Conservation (phyloP, 352 stramenopile species). For the Phytophthora uliginosa region DNA sequence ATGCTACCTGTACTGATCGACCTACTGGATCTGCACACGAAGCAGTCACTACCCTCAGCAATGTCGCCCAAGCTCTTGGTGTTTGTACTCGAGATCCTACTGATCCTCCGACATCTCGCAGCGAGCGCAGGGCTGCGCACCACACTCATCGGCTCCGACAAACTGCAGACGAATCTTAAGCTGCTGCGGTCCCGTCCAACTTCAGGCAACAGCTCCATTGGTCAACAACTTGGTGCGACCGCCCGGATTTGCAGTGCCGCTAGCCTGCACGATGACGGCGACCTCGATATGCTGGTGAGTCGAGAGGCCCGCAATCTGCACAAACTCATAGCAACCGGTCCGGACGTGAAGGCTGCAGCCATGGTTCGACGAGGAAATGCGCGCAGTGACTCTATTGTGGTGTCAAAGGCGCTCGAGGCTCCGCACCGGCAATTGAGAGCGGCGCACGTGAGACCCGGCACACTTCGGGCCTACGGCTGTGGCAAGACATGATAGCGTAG, state of each 20-base stretch:
- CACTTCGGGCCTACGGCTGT: constrained; percentile 7
- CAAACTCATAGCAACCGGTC: not conserved
- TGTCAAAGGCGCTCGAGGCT: not conserved
- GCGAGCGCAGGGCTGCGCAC: not conserved
- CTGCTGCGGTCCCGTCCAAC: constrained; percentile 2
- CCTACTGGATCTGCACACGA: constrained; percentile 2
- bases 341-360: not conserved
- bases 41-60: not conserved
- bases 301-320: constrained; percentile 25
- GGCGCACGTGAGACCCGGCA: constrained; percentile 12
- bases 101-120: constrained; percentile 27
- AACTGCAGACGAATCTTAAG: constrained; percentile 22
- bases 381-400: not conserved
- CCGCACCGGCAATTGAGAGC: not conserved
- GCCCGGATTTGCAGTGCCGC: not conserved
- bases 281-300: constrained; percentile 25
- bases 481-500: not conserved
- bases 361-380: not conserved
- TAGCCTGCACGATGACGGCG: constrained; percentile 14
- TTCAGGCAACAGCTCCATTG: not conserved
- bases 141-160: constrained; percentile 5
- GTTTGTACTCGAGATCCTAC: constrained; percentile 25
- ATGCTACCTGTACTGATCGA: constrained; percentile 24
- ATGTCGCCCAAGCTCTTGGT: constrained; percentile 8
- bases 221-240: not conserved